Evolutionary conservation across 148 eudicot genomes (phyloP).

Genomic region (Nyssa sinensis): DNA sequence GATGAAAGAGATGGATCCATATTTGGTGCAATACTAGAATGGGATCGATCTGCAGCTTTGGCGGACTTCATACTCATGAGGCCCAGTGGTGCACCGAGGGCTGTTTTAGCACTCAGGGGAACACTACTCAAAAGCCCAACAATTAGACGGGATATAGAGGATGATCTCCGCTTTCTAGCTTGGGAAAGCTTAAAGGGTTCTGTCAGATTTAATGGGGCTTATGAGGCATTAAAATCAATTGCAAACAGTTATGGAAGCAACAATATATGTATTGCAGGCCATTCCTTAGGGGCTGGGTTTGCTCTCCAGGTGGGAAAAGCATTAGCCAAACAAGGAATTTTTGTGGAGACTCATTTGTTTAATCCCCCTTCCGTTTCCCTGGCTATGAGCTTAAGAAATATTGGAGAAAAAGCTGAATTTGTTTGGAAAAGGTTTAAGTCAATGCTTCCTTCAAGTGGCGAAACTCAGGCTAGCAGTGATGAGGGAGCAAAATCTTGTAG

Average conservation of each 20-base stretch:
- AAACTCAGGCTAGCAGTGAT: slow-evolving; percentile 18
- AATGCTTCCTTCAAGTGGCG: slow-evolving; percentile 63
- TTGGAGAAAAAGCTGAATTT: slow-evolving; percentile 73
- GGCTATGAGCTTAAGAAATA: slow-evolving; percentile 60
- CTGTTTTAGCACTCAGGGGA: slow-evolving; percentile 74
- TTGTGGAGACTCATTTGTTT: slow-evolving; percentile 81
- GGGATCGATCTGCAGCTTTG: slow-evolving; percentile 81
- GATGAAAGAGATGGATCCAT: slow-evolving; percentile 85
- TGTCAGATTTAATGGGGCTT: slow-evolving; percentile 57
- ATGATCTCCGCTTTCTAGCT: slow-evolving; percentile 85
- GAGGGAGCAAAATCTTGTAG: slow-evolving; percentile 21
- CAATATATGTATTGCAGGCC: slow-evolving; percentile 73
- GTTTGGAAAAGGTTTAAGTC: slow-evolving; percentile 67
- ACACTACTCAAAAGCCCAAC: slow-evolving; percentile 72
- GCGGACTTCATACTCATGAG: slow-evolving; percentile 65
- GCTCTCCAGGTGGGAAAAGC: slow-evolving; percentile 85
- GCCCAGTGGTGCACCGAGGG: slow-evolving; percentile 87
- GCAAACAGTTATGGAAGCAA: slow-evolving; percentile 60
- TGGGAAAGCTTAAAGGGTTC: slow-evolving; percentile 95
- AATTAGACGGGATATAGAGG: slow-evolving; percentile 70
- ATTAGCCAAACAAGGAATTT: slow-evolving; percentile 72
- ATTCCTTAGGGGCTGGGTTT: slow-evolving; percentile 86
- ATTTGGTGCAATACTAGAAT: slow-evolving; percentile 78
- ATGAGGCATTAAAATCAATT: slow-evolving; percentile 53
- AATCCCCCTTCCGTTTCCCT: slow-evolving; percentile 91